Base-by-base conservation (phyloP, 2,329 filamentous ascomycete genomes). In the Huntiella savannae region DNA sequence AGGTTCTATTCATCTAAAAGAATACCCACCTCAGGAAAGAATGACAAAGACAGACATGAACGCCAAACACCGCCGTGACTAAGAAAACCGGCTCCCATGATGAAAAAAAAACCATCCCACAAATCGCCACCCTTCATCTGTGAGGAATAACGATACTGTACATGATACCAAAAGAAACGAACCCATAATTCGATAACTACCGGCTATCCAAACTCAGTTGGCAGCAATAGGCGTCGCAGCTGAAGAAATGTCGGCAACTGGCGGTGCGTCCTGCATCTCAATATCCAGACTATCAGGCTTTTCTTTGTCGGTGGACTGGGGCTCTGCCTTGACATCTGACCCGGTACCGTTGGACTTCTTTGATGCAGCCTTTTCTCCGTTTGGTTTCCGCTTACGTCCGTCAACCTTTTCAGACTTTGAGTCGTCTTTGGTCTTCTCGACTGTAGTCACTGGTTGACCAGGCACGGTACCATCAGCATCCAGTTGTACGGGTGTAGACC, bases 401-500 rank as follows among this genome's bases (percentile, higher is more conserved):
- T 33, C 34, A 6, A 36, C 34, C 34, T 36, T 36, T 36, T 36
- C 40, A 12, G 40, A 5, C 22, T 41, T 32, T 15, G 40, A 12
- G 19, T 19, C 13, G 15, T 12, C n/a, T 5, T 43, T 33, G 8
- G 33, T 19, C 16, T 13, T 13, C 8, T 32, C 36, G 22, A 6
- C 32, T 33, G 19, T 36, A 3, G 13, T 10, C 10, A 8, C 33
- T 8, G 16, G 19, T 5, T 19, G n/a, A 7, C 34, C 42, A 12
- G 42, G 11, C 10, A 37, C 19, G 13, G 33, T 36, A 8, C 33
- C 34, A 12, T 44, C 16, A 4, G 63, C 63, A 17, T 60, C 58
- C 19, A 68, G 62, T 59, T 72, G 75, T n/a, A 70, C 64, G 32
- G 81, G 81, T 33, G 84, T 80, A 45, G 77, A 78, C 86, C 88